A percentile compares a stretch with the other conserved stretches of the same genome.
Evolutionary conservation across 2,329 filamentous ascomycete genomes (phyloP).

Genomic region (Pezicula neosporulosa): DNA sequence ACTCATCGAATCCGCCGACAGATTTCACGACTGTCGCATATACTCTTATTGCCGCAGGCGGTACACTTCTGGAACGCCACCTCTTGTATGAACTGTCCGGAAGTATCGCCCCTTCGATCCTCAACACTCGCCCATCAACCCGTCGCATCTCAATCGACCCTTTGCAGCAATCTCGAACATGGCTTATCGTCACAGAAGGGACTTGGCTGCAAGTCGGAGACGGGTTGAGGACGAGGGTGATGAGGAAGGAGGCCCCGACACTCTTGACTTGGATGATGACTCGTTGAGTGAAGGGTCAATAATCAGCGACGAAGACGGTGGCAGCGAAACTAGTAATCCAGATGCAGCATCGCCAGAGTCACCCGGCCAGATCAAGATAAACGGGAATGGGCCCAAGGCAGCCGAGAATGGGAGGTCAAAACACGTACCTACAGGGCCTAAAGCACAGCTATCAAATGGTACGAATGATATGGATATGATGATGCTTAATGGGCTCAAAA

Average conservation of each 20-base stretch:
- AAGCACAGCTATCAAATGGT: slow-evolving; percentile 35
- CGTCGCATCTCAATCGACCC: slow-evolving; percentile 27
- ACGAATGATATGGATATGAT: slow-evolving; percentile 50
- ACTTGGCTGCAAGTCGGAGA: slow-evolving; percentile 63
- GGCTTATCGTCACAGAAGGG: slow-evolving; percentile 57
- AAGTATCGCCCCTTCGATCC: slow-evolving; percentile 24
- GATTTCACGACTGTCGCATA: slow-evolving; percentile 15
- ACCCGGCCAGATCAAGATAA: slow-evolving; percentile 21
- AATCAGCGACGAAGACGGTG: slow-evolving; percentile 59
- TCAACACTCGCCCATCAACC: slow-evolving; percentile 26
- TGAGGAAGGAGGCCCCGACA: slow-evolving; percentile 57
- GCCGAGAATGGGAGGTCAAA: slow-evolving; percentile 24
- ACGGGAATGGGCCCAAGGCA: slow-evolving; percentile 31
- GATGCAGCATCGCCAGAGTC: slow-evolving; percentile 51
- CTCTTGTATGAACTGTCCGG: slow-evolving; percentile 29
- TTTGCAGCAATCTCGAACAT: slow-evolving; percentile 33
- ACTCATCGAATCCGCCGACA: slow-evolving; percentile 16
- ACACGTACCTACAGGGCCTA: slow-evolving; percentile 30
- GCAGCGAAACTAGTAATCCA: slow-evolving; percentile 63
- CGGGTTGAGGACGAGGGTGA: slow-evolving; percentile 69
- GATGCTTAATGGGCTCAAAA: slow-evolving; percentile 49
- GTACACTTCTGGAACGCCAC: slow-evolving; percentile 26
- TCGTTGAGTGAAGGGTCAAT: slow-evolving; percentile 63
- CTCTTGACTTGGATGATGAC: slow-evolving; percentile 59
- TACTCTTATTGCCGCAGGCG: slow-evolving; percentile 29